Base-by-base conservation (phyloP, 306 rosid species). In the Mimosa pudica region DNA sequence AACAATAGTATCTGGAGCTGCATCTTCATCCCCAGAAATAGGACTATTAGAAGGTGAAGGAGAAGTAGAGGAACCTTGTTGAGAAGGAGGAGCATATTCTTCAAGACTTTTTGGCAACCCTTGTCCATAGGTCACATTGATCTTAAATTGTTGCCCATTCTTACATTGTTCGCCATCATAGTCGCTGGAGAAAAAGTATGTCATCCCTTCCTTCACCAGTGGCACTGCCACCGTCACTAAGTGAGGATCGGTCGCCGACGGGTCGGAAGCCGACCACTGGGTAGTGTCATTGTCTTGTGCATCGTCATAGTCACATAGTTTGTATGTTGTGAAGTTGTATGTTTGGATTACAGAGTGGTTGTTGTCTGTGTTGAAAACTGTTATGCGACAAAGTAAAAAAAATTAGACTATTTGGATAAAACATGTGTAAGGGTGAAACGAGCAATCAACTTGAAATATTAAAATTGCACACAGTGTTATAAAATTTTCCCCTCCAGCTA, bases 121-220 rank as follows among this genome's bases (percentile, higher is more conserved):
- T 85, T 93, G 86, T 12, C 98, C 99, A 38, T 91, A 79, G 0
- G 90, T 73, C 41, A 95, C 98, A 4, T 81, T 83, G 6, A 95
- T 87, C 32, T 84, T 57, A 84, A 95, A 93, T 3, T 78, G 94
- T 77, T 91, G 99, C 0, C 98, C 99, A 58, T 70, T 89, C 57
- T 73, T 76, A 77, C 99, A 95, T 7, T 95, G 99, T 0, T 91
- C 99, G 2, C 99, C 98, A 17, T 95, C 99, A 47, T 95, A 93
- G 55, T 92, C 88, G 70, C 94, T 84, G 0, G 99, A 95, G 70
- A 94, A 92, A 82, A 94, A 94, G 74, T 88, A 92, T 7, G 86
- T 81, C 48, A 71, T 38, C 2, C 97, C 97, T 82, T 92, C 93
- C 67, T 92, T 94, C 4, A 82, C 1, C 78, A 94, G 52, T 1